Percentiles rank a stretch among this genome's conserved stretches.
Evolutionary conservation across 179 eudicot species (phyloP).

Genomic region (Spergularia azorica): DNA sequence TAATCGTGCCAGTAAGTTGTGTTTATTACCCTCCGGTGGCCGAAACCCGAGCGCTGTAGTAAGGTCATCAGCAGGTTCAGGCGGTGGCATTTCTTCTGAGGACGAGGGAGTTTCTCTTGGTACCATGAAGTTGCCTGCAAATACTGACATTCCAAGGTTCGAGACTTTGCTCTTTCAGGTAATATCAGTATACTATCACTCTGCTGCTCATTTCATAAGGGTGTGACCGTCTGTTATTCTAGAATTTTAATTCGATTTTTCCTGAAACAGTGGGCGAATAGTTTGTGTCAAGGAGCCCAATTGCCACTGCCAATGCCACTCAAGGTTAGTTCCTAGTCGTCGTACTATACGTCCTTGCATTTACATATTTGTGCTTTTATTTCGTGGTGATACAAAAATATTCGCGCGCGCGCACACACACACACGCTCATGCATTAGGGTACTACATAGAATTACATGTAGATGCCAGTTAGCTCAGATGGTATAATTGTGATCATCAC

Average conservation of each 20-base stretch:
- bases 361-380: no score
- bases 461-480: no score
- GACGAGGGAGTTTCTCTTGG: conserved; percentile 90
- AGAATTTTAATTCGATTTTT: not conserved
- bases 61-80: conserved; percentile 41
- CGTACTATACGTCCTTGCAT: no score
- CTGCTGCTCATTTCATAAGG: not conserved
- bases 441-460: no score
- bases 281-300: conserved; percentile 91
- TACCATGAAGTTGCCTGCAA: conserved; percentile 73
- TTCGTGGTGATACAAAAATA: no score
- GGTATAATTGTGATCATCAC: no score
- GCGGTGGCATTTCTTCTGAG: conserved; percentile 30
- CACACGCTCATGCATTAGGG: no score
- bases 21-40: conserved; percentile 15
- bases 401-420: no score
- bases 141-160: conserved; percentile 74
- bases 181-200: not conserved
- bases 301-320: conserved; percentile 85
- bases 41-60: conserved; percentile 28
- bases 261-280: conserved; percentile 83
- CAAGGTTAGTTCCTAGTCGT: conserved; percentile 52
- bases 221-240: no score
- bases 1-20: not conserved
- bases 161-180: conserved; percentile 93